Evolutionary conservation across 495 filamentous ascomycete species (phyloP), one percentile per base, ranked within the genome.

Genomic region (Polyplosphaeria fusca): DNA sequence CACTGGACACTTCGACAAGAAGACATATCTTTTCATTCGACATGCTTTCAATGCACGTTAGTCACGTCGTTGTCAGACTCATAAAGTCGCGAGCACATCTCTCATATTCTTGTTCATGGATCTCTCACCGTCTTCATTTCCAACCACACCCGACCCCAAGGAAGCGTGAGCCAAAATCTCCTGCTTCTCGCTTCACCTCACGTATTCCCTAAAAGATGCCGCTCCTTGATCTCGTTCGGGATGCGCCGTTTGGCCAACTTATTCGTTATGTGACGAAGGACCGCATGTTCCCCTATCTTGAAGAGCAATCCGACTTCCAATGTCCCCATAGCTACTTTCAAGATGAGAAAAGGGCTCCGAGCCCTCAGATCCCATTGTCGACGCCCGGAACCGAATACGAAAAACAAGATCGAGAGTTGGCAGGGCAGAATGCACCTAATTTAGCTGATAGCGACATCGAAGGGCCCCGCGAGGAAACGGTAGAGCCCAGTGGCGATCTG

Each of bases 301-400:
- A 66, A 55, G 63, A 66, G 28, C 20, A 52, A 20, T 41, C 46
- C 20, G 63, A 51, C 43, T 66, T 58, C 46, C 23, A 55, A 20
- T 57, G 35, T 18, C 59, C 58, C 4, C 11, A 3, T 3, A n/a
- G 39, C 18, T 42, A 42, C 39, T 11, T 5, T 5, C 39, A 12
- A 42, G 5, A 9, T 19, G 39, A 20, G 39, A 42, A 42, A 19
- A 9, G 39, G 5, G 5, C 39, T 18, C 9, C 9, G 9, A 11
- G 9, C 9, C n/a, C n/a, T n/a, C 9, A 7, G 5, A 42, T 20
- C 5, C 39, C 9, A 5, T 5, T 7, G 5, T 42, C 39, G 18
- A 7, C 20, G 9, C 39, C 9, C 9, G 39, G 5, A 11, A 18
- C 5, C 18, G 19, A 20, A 5, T 7, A 7, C 30, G 9, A 7